Base-by-base conservation (phyloP, 495 filamentous ascomycete genomes). In the Hypoxylon crocopeplum region DNA sequence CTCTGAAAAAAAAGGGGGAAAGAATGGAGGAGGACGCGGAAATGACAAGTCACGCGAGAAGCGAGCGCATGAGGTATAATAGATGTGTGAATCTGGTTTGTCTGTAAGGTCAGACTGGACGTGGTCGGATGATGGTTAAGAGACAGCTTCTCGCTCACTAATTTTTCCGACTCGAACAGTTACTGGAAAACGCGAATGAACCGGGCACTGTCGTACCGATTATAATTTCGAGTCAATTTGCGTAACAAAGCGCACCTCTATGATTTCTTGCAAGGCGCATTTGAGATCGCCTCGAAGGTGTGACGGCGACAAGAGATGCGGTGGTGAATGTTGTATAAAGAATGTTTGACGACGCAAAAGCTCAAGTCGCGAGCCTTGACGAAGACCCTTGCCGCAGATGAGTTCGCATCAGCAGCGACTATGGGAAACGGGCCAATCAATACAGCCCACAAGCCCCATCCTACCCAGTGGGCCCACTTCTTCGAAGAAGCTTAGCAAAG, bases 21-120 rank as follows among this genome's bases (percentile, higher is more conserved):
- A 16, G 21, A 20, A 32, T 15, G 27, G 36, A 42, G 74, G 77
- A 52, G 74, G 77, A 48, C 62, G 59, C 5, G 77, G 82, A 54
- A 71, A 72, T 29, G 75, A 39, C 5, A 40, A 37, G 21, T 38
- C n/a, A 36, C 34, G 48, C 34, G 8, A 37, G 30, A 17, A 34
- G 22, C 32, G n/a, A 36, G 48, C 48, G 39, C 48, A 59, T 53
- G 40, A 20, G 36, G 34, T 8, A 47, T 30, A 24, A 17, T 6
- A 41, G 21, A 48, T 29, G 2, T 33, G 15, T 52, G 12, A 32
- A 51, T 47, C 13, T 30, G 36, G 15, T 38, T 38, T 55, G 21
- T 2, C 32, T 44, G 20, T 45, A 38, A 40, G 33, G 15, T 55
- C 13, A 56, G 13, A 51, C 27, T 20, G n/a, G 32, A 27, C 30